These are phyloP conservation scores for Sporothrix dimorphospora DNA, from an alignment of 2,329 filamentous ascomycete genomes.

Conservation along the genomic window DNA sequence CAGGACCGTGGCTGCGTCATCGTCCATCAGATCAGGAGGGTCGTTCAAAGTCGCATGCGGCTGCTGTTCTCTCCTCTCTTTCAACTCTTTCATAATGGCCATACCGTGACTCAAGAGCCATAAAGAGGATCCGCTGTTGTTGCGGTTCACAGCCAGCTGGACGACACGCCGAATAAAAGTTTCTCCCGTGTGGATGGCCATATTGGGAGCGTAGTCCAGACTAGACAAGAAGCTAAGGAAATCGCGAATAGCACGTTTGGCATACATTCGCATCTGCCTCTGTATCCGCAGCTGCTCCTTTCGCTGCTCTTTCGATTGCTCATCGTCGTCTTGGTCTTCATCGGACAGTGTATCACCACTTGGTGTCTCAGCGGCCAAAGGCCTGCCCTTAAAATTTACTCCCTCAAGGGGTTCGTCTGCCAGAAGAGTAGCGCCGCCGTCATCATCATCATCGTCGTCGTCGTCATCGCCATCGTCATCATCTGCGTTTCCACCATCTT, in stretches of 20 bases:
- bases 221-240: constrained; percentile 71
- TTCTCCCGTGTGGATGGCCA: constrained; percentile 62
- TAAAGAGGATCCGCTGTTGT: background rate
- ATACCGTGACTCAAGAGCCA: background rate
- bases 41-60: background rate
- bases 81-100: background rate
- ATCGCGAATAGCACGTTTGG: constrained; percentile 75
- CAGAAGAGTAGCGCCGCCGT: background rate
- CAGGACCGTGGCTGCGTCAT: constrained; percentile 42
- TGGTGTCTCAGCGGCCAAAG: background rate
- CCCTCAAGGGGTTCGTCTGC: background rate
- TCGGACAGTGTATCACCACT: background rate
- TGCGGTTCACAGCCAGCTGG: background rate
- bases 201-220: constrained; percentile 77
- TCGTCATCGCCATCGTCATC: background rate
- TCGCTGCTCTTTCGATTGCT: background rate
- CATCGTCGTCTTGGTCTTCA: background rate
- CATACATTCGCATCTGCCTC: constrained; percentile 66
- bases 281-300: background rate
- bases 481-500: background rate
- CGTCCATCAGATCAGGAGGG: background rate
- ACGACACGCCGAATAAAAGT: constrained; percentile 50
- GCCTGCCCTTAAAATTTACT: too few relatives aligned
- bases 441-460: background rate
- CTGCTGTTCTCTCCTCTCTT: constrained; percentile 38